Evolutionary conservation across 2,329 filamentous ascomycete species (phyloP), one percentile per base, ranked within the genome.

Genomic region (Aureobasidium sp.): DNA sequence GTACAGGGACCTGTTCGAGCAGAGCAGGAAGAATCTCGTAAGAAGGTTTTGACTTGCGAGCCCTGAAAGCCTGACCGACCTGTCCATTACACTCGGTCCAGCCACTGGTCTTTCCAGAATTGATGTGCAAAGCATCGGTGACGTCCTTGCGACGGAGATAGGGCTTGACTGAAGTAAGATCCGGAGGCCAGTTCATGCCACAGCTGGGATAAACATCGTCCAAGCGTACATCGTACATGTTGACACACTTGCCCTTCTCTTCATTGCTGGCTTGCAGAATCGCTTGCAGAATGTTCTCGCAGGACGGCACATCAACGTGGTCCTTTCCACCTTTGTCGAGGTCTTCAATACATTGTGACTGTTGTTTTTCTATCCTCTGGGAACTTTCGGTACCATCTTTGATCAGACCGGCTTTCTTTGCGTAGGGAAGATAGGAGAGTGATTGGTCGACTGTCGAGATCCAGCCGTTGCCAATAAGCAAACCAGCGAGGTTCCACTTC

Each of bases 401-500:
- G 42, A 97, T 75, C 25, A 99, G 74, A 10, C 85, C 86, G 69
- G 86, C 85, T 63, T 92, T 82, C 72, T 94, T 91, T 47, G 89
- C 87, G 69, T 85, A 97, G 34, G 86, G 82, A 10, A 97, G 78
- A 71, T 97, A 97, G 0, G 93, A 81, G 34, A 88, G 86, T 73
- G 97, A 99, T 73, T 99, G 94, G 53, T 97, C 90, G 8, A 79
- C 78, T 1, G 93, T 92, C 2, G 92, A 89, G 59, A 99, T 93
- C 94, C 95, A 99, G 42, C 93, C 94, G 72, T 99, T 99, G 60
- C 95, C 95, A 64, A 99, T 97, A 39, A 99, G 74, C 25, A 99
- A 78, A 9, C 93, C 94, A 66, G 87, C 82, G 32, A 99, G 77
- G 55, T 88, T 87, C 94, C 93, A 99, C 30, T 75, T 73, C 59